Evolutionary conservation across 176 grass and related monocot species (phyloP).

Genomic region (Bolboschoenus planiculmis): DNA sequence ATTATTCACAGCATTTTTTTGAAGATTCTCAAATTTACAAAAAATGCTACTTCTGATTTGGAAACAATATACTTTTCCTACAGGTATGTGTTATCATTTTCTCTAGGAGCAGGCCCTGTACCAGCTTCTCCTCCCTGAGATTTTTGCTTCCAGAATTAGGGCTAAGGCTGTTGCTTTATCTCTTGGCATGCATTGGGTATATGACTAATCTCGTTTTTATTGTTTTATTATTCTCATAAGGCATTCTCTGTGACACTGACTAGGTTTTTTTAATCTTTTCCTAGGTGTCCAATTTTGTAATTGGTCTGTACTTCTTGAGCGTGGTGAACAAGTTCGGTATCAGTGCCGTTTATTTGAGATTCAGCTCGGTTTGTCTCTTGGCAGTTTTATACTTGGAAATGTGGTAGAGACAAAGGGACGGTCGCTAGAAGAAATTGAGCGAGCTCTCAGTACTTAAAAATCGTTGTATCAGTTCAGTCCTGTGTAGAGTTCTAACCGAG

Average conservation of each 20-base stretch:
- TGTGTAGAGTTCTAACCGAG: conserved; percentile 1
- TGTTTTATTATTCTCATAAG: background rate
- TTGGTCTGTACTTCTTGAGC: conserved; percentile 91
- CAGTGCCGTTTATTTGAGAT: conserved; percentile 71
- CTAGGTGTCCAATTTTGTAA: conserved; percentile 92
- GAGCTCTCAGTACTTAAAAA: conserved; percentile 34
- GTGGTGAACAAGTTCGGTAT: conserved; percentile 87
- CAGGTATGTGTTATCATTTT: conserved; percentile 93
- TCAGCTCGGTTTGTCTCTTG: conserved; percentile 64
- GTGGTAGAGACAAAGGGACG: conserved; percentile 91
- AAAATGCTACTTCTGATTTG: background rate
- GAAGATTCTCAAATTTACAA: background rate
- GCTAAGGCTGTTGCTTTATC: conserved; percentile 97
- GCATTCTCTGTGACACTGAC: background rate
- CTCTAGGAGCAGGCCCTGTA: conserved; percentile 94
- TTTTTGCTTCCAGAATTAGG: conserved; percentile 98
- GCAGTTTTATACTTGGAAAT: conserved; percentile 83
- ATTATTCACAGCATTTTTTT: conserved; percentile 12
- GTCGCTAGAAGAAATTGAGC: conserved; percentile 90
- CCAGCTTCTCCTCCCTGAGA: conserved; percentile 98
- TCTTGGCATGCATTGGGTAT: conserved; percentile 99
- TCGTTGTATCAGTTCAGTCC: background rate
- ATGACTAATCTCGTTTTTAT: background rate
- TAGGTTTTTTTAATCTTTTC: background rate
- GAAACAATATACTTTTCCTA: conserved; percentile 17